Evolutionary conservation across 2,329 filamentous ascomycete species (phyloP).

Genomic region (Diplodia intermedia): DNA sequence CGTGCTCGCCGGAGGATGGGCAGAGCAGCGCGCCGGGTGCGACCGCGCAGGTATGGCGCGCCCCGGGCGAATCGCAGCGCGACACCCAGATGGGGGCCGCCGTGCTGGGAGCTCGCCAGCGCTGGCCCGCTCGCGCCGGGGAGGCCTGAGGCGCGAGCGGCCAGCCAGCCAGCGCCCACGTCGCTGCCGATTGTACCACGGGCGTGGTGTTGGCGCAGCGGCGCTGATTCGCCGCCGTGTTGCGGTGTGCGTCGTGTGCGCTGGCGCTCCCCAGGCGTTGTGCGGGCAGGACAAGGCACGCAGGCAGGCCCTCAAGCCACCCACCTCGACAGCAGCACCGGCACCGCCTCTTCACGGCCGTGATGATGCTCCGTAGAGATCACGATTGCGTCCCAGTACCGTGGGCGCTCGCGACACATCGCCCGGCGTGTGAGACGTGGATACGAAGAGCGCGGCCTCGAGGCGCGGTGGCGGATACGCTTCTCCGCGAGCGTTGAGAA

Average conservation of each 20-base stretch:
- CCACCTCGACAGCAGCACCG: constrained; percentile 17
- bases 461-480: constrained; percentile 17
- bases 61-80: constrained; percentile 27
- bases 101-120: constrained; percentile 9
- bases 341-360: constrained; percentile 25
- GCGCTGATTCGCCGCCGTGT: constrained; percentile 27
- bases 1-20: constrained; percentile 30
- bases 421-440: constrained; percentile 27
- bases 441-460: constrained; percentile 20
- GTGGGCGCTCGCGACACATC: constrained; percentile 25
- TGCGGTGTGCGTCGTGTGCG: constrained; percentile 34
- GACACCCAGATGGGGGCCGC: constrained; percentile 12
- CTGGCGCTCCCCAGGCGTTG: constrained; percentile 29
- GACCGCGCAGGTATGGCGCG: constrained; percentile 24
- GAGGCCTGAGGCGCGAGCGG: constrained; percentile 18
- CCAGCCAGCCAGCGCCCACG: constrained; percentile 25
- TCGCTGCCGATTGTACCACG: constrained; percentile 28
- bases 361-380: constrained; percentile 29
- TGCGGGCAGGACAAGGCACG: constrained; percentile 29
- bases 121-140: constrained; percentile 16
- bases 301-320: constrained; percentile 29
- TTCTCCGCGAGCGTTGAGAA: constrained; percentile 30
- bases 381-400: constrained; percentile 31
- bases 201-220: constrained; percentile 24
- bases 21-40: constrained; percentile 24